A percentile compares a stretch with the other conserved stretches of the same genome.
Evolutionary conservation across 192 early-diverging fungal genomes (phyloP).

Genomic region (Entomortierella parvispora): DNA sequence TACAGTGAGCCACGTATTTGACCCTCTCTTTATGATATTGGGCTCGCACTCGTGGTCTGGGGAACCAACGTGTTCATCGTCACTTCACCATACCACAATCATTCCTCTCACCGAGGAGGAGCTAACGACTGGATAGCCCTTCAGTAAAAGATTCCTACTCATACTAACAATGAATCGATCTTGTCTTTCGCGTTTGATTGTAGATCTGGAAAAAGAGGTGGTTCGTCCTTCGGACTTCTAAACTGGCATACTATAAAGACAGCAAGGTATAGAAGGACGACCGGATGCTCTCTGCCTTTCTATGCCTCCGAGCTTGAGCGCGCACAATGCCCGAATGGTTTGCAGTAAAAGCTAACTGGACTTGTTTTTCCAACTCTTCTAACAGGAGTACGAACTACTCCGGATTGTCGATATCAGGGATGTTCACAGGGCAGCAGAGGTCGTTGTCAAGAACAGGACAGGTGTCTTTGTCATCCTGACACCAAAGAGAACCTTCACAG

Average conservation of each 20-base stretch:
- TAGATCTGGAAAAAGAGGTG: conserved; percentile 88
- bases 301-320: no score
- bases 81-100: no score
- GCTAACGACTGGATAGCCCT: no score
- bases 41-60: no score
- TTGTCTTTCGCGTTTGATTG: neutral
- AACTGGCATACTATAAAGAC: conserved; percentile 87
- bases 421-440: conserved; percentile 76
- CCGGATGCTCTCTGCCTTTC: no score
- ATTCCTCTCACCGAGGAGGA: no score
- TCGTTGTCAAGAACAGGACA: conserved; percentile 70
- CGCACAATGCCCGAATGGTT: no score
- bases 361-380: neutral
- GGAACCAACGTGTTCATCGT: no score
- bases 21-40: no score
- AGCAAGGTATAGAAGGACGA: conserved; percentile 80
- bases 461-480: conserved; percentile 85
- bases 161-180: neutral
- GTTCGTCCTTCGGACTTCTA: conserved; percentile 85
- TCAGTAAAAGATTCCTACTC: neutral
- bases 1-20: neutral
- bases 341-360: no score
- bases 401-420: conserved; percentile 77
- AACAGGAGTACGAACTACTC: conserved; percentile 81
- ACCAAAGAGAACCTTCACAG: conserved; percentile 73